Percentiles rank a stretch among this genome's conserved stretches.
phyloP scores from a whole-genome alignment of 2,329 filamentous ascomycete genomes.

The Knoxdaviesia proteae region DNA sequence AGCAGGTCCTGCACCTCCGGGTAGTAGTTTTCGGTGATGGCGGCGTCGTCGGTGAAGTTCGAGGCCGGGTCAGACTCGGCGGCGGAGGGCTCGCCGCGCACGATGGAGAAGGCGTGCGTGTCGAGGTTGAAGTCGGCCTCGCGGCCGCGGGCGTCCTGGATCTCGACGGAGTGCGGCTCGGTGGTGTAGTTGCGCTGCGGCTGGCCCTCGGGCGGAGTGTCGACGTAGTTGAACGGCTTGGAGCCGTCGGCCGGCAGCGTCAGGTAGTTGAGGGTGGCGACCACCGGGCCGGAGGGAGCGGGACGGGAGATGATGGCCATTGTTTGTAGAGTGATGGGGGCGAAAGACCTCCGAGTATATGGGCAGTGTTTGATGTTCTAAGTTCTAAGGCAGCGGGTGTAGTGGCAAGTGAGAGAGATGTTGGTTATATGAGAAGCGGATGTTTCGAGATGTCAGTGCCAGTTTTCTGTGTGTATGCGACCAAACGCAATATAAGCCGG shows the following conservation, averaged over 20 bases:
- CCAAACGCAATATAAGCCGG: no score
- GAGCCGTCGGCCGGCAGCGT: slow-evolving; percentile 35
- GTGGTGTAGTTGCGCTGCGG: slow-evolving; percentile 45
- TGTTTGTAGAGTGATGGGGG: slow-evolving; percentile 4
- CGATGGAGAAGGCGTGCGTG: slow-evolving; percentile 51
- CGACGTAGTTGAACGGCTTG: slow-evolving; percentile 45
- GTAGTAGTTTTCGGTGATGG: slow-evolving; percentile 58
- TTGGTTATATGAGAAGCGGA: no score
- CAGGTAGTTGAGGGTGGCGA: slow-evolving; percentile 46
- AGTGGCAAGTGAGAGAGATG: no score
- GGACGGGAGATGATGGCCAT: slow-evolving; percentile 15
- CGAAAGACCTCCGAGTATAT: no score
- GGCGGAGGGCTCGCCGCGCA: slow-evolving; percentile 35
- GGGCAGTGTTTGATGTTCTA: no score
- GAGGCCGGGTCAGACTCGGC: slow-evolving; percentile 21
- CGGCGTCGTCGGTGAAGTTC: slow-evolving; percentile 43
- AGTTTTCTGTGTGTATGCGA: no score
- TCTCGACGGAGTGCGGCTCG: slow-evolving; percentile 25
- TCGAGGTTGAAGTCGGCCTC: slow-evolving; percentile 49
- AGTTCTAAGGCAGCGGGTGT: no score
- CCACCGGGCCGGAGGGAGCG: slow-evolving; percentile 28
- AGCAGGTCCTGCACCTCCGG: slow-evolving; percentile 61
- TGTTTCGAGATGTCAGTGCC: no score
- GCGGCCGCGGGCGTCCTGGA: slow-evolving; percentile 54
- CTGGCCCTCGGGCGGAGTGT: slow-evolving; percentile 35